phyloP scores from a whole-genome alignment of 2,329 filamentous ascomycete genomes.

The Cercospora sesami region DNA sequence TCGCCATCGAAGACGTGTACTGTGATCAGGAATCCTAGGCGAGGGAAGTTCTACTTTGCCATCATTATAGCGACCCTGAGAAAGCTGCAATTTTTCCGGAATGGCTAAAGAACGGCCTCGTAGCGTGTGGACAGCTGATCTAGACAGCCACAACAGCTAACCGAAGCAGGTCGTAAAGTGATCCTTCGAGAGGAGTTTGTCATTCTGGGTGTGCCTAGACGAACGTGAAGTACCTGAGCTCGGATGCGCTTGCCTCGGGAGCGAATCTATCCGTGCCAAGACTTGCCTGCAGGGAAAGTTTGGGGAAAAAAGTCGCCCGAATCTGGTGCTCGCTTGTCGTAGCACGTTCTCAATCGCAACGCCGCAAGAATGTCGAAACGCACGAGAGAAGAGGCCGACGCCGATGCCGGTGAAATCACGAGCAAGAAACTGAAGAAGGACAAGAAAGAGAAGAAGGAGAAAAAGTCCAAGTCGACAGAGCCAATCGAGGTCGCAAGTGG shows the following conservation, averaged over 20 bases:
- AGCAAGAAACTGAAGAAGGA: conserved; percentile 37
- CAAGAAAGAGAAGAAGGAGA: conserved; percentile 29
- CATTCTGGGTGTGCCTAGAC: conserved; percentile 5
- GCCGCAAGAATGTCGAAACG: conserved; percentile 32
- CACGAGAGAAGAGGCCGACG: conserved; percentile 32
- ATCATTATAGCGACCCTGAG: background rate
- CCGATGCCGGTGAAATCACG: conserved; percentile 20
- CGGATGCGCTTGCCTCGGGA: conserved; percentile 5
- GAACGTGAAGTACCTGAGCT: conserved; percentile 1
- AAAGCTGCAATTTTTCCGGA: conserved; percentile 1
- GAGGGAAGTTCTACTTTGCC: background rate
- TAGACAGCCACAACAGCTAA: background rate
- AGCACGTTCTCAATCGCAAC: background rate
- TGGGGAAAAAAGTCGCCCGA: conserved; percentile 14
- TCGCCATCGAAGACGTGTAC: background rate
- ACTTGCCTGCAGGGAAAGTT: background rate
- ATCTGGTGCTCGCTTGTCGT: conserved; percentile 4
- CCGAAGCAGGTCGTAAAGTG: conserved; percentile 2
- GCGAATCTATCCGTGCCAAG: conserved; percentile 5
- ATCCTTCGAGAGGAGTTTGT: conserved; percentile 2
- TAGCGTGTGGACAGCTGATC: background rate
- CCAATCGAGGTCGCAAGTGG: conserved; percentile 21
- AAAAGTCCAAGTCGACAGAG: conserved; percentile 15
- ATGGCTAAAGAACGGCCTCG: conserved; percentile 1
- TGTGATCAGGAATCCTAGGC: background rate